Evolutionary conservation across 306 rosid species (phyloP).

Genomic region (Geum urbanum): DNA sequence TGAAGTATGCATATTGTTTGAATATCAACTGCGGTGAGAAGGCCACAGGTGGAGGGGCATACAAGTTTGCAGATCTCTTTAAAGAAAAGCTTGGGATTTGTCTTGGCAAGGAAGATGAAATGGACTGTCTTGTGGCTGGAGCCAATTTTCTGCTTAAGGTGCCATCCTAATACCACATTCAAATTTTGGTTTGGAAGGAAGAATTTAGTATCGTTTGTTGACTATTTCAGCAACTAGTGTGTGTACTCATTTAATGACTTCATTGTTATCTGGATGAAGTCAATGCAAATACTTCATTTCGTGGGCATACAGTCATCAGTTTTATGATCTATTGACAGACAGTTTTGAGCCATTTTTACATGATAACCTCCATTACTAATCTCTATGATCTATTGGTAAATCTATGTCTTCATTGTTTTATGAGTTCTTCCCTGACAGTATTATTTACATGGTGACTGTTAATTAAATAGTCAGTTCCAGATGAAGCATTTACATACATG

Average conservation of each 20-base stretch:
- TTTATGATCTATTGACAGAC: too few relatives aligned
- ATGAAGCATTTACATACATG: conserved; percentile 75
- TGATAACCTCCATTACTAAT: too few relatives aligned
- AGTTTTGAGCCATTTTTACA: too few relatives aligned
- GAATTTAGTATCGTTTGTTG: too few relatives aligned
- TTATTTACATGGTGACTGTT: conserved; percentile 22
- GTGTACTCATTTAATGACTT: too few relatives aligned
- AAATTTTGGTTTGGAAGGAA: conserved; percentile 15
- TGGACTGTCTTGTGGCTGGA: conserved; percentile 95
- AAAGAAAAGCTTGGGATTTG: conserved; percentile 67
- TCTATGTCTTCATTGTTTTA: conserved; percentile 6
- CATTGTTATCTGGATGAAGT: too few relatives aligned
- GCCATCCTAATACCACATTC: conserved; percentile 29
- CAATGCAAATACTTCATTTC: too few relatives aligned
- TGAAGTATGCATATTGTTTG: conserved; percentile 31
- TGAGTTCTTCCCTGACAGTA: conserved; percentile 17
- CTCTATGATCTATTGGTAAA: neutral
- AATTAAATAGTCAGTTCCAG: conserved; percentile 63
- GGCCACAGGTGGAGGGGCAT: conserved; percentile 98
- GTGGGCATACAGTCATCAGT: too few relatives aligned
- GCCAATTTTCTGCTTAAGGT: conserved; percentile 96
- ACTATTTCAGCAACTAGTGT: too few relatives aligned
- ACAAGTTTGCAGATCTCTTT: conserved; percentile 72
- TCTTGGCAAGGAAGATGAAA: conserved; percentile 95
- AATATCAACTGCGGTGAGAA: conserved; percentile 36